These are phyloP conservation scores for Leccinum obscurum DNA, from an alignment of 768 basidiomycete species.

Conservation along the genomic window DNA sequence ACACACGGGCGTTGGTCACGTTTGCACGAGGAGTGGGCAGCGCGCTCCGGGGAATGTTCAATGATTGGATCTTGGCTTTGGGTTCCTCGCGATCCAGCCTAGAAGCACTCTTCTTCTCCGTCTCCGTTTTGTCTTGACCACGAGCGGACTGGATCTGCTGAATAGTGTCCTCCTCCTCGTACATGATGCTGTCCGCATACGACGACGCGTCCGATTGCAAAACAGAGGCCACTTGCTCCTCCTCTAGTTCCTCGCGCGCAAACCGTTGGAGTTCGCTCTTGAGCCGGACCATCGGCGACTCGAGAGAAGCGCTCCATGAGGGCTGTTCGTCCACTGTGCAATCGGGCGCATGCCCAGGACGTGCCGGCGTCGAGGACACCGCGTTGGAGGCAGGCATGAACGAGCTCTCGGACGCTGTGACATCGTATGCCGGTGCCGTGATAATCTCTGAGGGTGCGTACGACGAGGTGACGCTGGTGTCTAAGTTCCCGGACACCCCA, in stretches of 20 bases:
- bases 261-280: conserved; percentile 63
- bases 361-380: conserved; percentile 77
- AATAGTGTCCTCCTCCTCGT: conserved; percentile 30
- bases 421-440: conserved; percentile 29
- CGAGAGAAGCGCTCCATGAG: conserved; percentile 73
- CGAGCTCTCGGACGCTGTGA: conserved; percentile 62
- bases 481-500: neutral
- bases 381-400: conserved; percentile 69
- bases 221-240: conserved; percentile 28
- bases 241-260: conserved; percentile 32
- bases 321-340: conserved; percentile 49
- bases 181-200: conserved; percentile 29
- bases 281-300: conserved; percentile 70
- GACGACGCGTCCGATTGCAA: conserved; percentile 19
- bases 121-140: conserved; percentile 45
- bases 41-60: conserved; percentile 25
- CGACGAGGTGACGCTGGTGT: conserved; percentile 11
- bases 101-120: conserved; percentile 38
- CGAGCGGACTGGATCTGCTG: conserved; percentile 24
- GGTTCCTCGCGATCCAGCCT: conserved; percentile 52
- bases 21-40: conserved; percentile 40
- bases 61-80: conserved; percentile 48
- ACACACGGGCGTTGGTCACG: conserved; percentile 25
- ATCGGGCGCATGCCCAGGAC: conserved; percentile 32
- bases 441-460: conserved; percentile 8